These are phyloP conservation scores for Quercus tomentella DNA, from an alignment of 331 rosid species.

Conservation along the genomic window DNA sequence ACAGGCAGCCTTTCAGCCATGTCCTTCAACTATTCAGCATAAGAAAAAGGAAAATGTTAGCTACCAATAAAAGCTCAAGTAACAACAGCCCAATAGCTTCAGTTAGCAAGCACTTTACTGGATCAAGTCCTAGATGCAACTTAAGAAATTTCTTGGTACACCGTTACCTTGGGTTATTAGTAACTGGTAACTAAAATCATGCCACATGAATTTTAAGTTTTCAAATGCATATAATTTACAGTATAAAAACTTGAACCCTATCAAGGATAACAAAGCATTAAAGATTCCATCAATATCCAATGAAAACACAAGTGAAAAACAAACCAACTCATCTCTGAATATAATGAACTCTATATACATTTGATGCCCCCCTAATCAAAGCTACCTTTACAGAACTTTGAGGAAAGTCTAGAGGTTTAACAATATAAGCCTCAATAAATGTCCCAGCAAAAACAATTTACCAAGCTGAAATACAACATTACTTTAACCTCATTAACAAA, in stretches of 20 bases:
- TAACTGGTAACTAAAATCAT: not conserved
- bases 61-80: not conserved
- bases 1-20: constrained; percentile 98
- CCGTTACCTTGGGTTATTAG: not conserved
- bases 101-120: not conserved
- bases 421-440: not conserved
- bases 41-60: constrained; percentile 2
- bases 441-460: not conserved
- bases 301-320: not conserved
- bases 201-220: not conserved
- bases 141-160: not conserved
- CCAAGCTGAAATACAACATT: not conserved
- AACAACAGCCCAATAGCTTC: not conserved
- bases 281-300: not conserved
- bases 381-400: not conserved
- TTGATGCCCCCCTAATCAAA: not conserved
- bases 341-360: not conserved
- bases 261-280: not conserved
- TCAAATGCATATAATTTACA: not conserved
- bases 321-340: not conserved
- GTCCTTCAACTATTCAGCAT: constrained; percentile 71
- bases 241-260: not conserved
- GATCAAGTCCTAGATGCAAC: not conserved
- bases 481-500: not conserved
- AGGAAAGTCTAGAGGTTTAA: not conserved